Percentiles rank a stretch among this genome's conserved stretches.
Evolutionary conservation across 164 flowering plant species (phyloP).

Genomic region (Vitis amurensis): DNA sequence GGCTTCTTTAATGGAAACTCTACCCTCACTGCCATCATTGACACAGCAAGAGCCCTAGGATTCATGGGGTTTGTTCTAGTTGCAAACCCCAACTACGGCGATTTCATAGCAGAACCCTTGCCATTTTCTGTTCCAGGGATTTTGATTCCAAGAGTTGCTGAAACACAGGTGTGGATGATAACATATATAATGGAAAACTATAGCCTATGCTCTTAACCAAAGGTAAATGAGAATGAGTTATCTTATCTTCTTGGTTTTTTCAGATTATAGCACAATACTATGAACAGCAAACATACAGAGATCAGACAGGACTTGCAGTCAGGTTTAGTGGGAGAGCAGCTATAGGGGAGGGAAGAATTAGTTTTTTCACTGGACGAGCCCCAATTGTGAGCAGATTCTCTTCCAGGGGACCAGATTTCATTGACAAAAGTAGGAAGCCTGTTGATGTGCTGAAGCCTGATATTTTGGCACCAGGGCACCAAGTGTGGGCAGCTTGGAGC

Average conservation of each 20-base stretch:
- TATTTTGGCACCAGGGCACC: conserved; percentile 86
- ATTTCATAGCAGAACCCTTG: conserved; percentile 71
- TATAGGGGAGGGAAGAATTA: conserved; percentile 77
- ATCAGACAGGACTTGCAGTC: conserved; percentile 32
- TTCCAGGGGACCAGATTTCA: conserved; percentile 83
- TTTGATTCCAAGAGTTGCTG: conserved; percentile 66
- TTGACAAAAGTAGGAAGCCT: conserved; percentile 41
- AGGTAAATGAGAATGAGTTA: no score
- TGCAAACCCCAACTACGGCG: conserved; percentile 77
- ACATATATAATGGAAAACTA: background rate
- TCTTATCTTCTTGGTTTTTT: conserved; percentile 1
- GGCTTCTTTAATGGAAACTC: conserved; percentile 79
- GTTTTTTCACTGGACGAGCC: conserved; percentile 55
- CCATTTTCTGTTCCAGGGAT: conserved; percentile 76
- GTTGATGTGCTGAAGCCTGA: conserved; percentile 90
- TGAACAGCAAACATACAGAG: conserved; percentile 48
- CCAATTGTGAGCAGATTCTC: conserved; percentile 89
- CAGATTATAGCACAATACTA: conserved; percentile 70
- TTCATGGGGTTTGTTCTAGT: conserved; percentile 67
- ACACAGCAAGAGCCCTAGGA: conserved; percentile 60
- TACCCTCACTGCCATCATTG: conserved; percentile 46
- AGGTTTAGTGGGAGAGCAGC: conserved; percentile 55
- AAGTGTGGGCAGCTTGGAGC: conserved; percentile 97
- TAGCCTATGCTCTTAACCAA: background rate
- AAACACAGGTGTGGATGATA: conserved; percentile 47